A percentile compares a stretch with the other conserved stretches of the same genome.
Evolutionary conservation across 306 rosid genomes (phyloP).

Genomic region (Medicago lupulina): DNA sequence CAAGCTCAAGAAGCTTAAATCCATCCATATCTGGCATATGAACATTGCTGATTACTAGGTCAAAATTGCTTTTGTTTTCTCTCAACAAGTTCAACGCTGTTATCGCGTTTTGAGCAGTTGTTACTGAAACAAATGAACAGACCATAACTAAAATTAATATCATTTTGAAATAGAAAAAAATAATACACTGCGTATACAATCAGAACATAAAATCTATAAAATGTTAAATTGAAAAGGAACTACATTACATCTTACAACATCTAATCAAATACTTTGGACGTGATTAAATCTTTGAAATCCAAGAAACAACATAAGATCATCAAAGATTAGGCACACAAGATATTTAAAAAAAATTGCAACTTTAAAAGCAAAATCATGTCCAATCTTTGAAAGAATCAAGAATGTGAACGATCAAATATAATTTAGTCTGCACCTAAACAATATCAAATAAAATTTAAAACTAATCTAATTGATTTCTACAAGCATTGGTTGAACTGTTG

Average conservation of each 20-base stretch:
- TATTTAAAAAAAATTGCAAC: neutral
- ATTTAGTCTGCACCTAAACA: neutral
- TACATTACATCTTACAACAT: neutral
- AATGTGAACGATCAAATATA: neutral
- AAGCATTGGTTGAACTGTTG: neutral
- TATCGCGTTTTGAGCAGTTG: slow-evolving; percentile 67
- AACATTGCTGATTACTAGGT: slow-evolving; percentile 92
- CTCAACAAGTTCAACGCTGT: slow-evolving; percentile 78
- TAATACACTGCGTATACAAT: neutral
- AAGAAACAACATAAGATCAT: slow-evolving; percentile 15
- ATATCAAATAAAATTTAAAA: neutral
- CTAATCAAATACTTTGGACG: neutral
- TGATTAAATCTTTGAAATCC: slow-evolving; percentile 2
- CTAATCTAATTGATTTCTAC: neutral
- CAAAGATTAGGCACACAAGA: neutral
- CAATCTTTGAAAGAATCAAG: neutral
- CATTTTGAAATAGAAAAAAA: neutral
- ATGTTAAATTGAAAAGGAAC: neutral
- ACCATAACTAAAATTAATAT: slow-evolving; percentile 26
- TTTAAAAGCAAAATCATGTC: slow-evolving; percentile 21
- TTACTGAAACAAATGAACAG: slow-evolving; percentile 64
- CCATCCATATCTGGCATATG: slow-evolving; percentile 99
- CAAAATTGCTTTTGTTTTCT: slow-evolving; percentile 72
- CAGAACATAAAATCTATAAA: slow-evolving; percentile 24
- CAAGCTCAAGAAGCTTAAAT: slow-evolving; percentile 90